Conservation (phyloP, 1,284 basidiomycete genomes). For the Cutaneotrichosporon sp. region DNA sequence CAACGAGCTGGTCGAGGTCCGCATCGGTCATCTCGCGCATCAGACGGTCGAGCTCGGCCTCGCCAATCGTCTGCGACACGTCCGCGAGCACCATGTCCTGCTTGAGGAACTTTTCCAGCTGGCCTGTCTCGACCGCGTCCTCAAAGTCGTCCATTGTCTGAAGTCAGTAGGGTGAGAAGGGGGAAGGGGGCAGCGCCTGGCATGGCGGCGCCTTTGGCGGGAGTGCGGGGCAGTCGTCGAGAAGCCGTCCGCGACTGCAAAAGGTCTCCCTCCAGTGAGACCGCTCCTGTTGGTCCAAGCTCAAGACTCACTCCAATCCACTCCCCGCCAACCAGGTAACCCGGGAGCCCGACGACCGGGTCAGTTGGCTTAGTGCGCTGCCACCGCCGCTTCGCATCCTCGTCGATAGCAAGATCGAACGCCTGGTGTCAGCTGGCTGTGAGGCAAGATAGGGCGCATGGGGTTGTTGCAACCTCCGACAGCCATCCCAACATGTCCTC, state of each 20-base stretch:
- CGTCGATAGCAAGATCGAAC: conserved; percentile 47
- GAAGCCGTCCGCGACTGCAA: too few relatives aligned
- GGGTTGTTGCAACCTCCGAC: too few relatives aligned
- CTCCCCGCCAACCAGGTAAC: conserved; percentile 50
- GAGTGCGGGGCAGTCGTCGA: too few relatives aligned
- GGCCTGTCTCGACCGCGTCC: conserved; percentile 46
- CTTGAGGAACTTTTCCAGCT: conserved; percentile 42
- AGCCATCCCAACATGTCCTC: not conserved
- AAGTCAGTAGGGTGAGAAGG: not conserved
- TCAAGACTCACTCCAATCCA: conserved; percentile 47
- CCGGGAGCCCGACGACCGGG: conserved; percentile 46
- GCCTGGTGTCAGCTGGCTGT: conserved; percentile 16
- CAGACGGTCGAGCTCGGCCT: conserved; percentile 47
- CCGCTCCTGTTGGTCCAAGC: too few relatives aligned
- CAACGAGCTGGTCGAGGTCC: conserved; percentile 45
- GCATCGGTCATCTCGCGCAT: conserved; percentile 48
- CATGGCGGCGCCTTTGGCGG: too few relatives aligned
- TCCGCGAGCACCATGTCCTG: conserved; percentile 41
- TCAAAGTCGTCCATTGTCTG: conserved; percentile 53
- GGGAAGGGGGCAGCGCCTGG: not conserved
- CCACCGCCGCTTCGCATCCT: conserved; percentile 50
- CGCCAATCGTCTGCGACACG: conserved; percentile 35
- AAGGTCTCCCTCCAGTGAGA: too few relatives aligned
- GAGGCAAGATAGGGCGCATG: not conserved
- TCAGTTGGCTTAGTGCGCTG: conserved; percentile 48